These are phyloP conservation scores for Apophysomyces ossiformis DNA, from an alignment of 371 early-diverging fungal species.

Conservation along the genomic window DNA sequence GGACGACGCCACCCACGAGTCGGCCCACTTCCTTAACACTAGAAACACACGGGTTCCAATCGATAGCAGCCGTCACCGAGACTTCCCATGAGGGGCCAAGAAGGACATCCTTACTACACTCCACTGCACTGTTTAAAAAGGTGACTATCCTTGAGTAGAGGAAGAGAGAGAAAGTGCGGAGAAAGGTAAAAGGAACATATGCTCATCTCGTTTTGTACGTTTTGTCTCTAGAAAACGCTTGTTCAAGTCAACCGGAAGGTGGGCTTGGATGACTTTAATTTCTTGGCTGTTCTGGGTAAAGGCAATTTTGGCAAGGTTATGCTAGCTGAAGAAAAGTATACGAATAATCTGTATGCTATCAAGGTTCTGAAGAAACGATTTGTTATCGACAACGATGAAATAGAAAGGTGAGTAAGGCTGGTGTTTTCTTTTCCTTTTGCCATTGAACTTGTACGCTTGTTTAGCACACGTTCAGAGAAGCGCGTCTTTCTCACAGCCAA, in stretches of 20 bases:
- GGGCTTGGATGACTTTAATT: slow-evolving; percentile 84
- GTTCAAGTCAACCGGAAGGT: slow-evolving; percentile 21
- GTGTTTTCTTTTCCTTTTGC: neutral
- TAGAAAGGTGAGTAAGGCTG: slow-evolving; percentile 61
- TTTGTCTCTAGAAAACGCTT: slow-evolving; percentile 9
- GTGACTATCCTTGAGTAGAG: neutral
- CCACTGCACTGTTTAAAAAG: neutral
- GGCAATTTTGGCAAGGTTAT: slow-evolving; percentile 99
- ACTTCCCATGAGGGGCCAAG: neutral
- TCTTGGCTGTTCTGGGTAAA: slow-evolving; percentile 94
- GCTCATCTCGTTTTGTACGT: slow-evolving; percentile 17
- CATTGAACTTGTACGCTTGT: neutral
- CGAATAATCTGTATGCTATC: slow-evolving; percentile 91
- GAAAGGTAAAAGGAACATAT: neutral
- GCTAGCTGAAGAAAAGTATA: slow-evolving; percentile 91
- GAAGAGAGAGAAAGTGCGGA: neutral
- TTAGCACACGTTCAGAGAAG: slow-evolving; percentile 89
- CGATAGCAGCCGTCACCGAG: neutral
- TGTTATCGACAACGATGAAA: slow-evolving; percentile 93
- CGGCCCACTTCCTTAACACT: neutral
- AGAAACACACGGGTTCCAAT: neutral
- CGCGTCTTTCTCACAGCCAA: slow-evolving; percentile 92
- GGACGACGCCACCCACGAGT: neutral
- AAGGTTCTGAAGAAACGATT: slow-evolving; percentile 98
- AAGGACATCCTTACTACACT: neutral